A percentile compares a stretch with the other conserved stretches of the same genome.
phyloP scores from a whole-genome alignment of 192 early-diverging fungal genomes.

The Mortierella hygrophila region DNA sequence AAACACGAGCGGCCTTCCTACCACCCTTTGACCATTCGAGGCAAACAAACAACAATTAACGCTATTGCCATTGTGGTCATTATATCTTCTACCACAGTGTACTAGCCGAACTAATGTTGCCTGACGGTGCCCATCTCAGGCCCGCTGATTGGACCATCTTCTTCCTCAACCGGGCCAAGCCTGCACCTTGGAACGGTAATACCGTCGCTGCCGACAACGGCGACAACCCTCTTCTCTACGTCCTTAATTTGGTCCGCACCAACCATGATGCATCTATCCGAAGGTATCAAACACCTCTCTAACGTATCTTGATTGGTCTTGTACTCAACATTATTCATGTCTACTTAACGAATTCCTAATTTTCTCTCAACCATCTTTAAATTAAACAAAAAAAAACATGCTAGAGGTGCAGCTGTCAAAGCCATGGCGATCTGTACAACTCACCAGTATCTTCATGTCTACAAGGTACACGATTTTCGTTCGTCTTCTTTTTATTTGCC shows the following conservation, averaged over 20 bases:
- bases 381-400: background rate
- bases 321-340: background rate
- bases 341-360: background rate
- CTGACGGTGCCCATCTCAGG: slow-evolving; percentile 94
- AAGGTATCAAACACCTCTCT: slow-evolving; percentile 49
- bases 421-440: slow-evolving; percentile 94
- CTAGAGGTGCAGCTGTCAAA: slow-evolving; percentile 90
- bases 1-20: no score
- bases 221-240: slow-evolving; percentile 83
- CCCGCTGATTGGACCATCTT: slow-evolving; percentile 96
- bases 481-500: background rate
- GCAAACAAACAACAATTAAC: background rate
- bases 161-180: slow-evolving; percentile 83
- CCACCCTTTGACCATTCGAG: background rate
- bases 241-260: slow-evolving; percentile 92
- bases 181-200: slow-evolving; percentile 61
- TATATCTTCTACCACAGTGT: slow-evolving; percentile 56
- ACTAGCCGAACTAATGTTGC: slow-evolving; percentile 97
- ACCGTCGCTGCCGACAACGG: slow-evolving; percentile 35
- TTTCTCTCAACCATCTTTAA: no score
- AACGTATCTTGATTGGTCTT: background rate
- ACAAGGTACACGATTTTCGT: slow-evolving; percentile 65
- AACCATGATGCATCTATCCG: slow-evolving; percentile 87
- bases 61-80: background rate
- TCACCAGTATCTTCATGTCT: slow-evolving; percentile 93